A percentile compares a stretch with the other conserved stretches of the same genome.
phyloP scores from a whole-genome alignment of 2,329 filamentous ascomycete species.

The Xylariaceae sp. region DNA sequence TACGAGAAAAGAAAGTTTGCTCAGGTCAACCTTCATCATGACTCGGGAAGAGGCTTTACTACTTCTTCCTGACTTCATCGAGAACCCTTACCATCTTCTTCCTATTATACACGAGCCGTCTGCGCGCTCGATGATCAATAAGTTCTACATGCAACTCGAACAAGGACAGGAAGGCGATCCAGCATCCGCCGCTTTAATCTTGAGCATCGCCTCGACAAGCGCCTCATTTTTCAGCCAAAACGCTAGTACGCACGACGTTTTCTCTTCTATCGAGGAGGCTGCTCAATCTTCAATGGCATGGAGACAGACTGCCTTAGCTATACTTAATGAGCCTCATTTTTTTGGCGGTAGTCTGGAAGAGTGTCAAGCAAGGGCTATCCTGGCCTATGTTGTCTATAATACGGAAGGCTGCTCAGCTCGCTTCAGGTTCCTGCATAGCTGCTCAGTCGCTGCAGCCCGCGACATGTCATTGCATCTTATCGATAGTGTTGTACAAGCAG shows the following conservation, averaged over 20 bases:
- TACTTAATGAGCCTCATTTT: constrained; percentile 44
- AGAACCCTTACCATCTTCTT: constrained; percentile 36
- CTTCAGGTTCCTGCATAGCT: constrained; percentile 40
- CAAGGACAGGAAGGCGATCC: constrained; percentile 21
- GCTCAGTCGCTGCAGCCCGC: constrained; percentile 39
- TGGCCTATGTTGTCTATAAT: constrained; percentile 48
- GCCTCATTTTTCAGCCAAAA: constrained; percentile 38
- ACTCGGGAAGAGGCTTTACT: constrained; percentile 33
- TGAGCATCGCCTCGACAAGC: constrained; percentile 38
- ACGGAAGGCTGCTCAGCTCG: constrained; percentile 45
- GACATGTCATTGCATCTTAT: constrained; percentile 48
- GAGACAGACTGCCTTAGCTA: constrained; percentile 41
- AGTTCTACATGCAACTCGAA: constrained; percentile 29
- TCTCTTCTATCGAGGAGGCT: constrained; percentile 29
- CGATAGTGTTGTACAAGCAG: constrained; percentile 41
- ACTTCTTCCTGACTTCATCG: constrained; percentile 37
- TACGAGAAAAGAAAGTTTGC: neutral
- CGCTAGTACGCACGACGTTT: constrained; percentile 7
- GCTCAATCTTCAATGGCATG: constrained; percentile 23
- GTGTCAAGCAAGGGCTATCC: constrained; percentile 46
- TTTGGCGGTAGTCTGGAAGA: constrained; percentile 42
- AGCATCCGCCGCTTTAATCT: constrained; percentile 34
- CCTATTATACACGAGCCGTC: constrained; percentile 38
- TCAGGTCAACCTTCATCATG: constrained; percentile 28
- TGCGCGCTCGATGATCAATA: constrained; percentile 22